Conservation (phyloP, 805 yeast genomes). For the Saturnispora galanensis region DNA sequence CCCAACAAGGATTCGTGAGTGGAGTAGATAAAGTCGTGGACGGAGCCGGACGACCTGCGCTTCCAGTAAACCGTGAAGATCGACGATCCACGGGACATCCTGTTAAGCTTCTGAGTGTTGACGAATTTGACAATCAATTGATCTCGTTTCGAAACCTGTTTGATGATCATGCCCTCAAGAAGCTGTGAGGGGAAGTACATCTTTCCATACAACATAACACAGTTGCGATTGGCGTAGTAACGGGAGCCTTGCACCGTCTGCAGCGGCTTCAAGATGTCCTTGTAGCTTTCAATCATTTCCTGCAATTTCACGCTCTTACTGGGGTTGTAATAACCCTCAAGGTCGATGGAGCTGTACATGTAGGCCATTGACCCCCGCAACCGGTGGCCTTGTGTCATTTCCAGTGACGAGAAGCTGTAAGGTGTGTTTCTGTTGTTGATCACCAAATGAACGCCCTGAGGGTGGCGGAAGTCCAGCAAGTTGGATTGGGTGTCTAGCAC, state of each 20-base stretch:
- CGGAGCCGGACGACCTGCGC: conserved; percentile 48
- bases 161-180: conserved; percentile 77
- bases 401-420: conserved; percentile 61
- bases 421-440: conserved; percentile 63
- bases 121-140: conserved; percentile 70
- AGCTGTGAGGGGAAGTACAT: conserved; percentile 82
- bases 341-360: conserved; percentile 55
- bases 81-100: conserved; percentile 25
- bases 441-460: conserved; percentile 54
- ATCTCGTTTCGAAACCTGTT: conserved; percentile 45
- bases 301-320: conserved; percentile 49
- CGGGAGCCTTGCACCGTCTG: not conserved
- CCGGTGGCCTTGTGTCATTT: conserved; percentile 51
- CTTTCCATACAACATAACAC: conserved; percentile 53
- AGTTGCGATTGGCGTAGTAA: conserved; percentile 31
- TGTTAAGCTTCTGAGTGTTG: conserved; percentile 37
- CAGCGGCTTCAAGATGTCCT: conserved; percentile 14
- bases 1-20: conserved; percentile 81
- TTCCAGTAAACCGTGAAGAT: conserved; percentile 65
- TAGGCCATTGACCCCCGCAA: conserved; percentile 81
- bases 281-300: conserved; percentile 61
- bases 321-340: conserved; percentile 37
- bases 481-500: conserved; percentile 62
- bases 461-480: conserved; percentile 64
- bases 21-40: conserved; percentile 70